Base-by-base conservation (phyloP, 2,329 filamentous ascomycete genomes). In the Penicillium rolfsii region DNA sequence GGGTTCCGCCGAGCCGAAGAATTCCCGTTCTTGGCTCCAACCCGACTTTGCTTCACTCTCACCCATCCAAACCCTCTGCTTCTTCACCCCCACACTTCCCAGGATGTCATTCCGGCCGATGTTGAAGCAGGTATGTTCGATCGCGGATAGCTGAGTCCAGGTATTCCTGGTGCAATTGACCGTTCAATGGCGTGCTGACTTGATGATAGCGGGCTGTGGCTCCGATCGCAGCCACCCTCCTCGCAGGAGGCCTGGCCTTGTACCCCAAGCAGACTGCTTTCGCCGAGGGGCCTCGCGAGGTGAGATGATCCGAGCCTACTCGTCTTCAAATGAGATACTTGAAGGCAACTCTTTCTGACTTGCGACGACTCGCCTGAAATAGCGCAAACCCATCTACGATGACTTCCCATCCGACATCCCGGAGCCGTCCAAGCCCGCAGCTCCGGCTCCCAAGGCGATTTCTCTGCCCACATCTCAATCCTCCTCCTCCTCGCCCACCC, bases 401-500 rank as follows among this genome's bases (percentile, higher is more conserved):
- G 75, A 77, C 66, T 71, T 72, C 64, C 69, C 74, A 49, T 64
- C 70, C 66, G 73, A 75, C 49, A 66, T 68, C 62, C 67, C 73
- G 41, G 68, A 70, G 64, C 61, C 65, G 54, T 59, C 68, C 54
- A 68, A 70, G 57, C 66, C 69, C 55, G 50, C 64, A 30, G 36
- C 64, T 33, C 60, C 55, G 16, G 52, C 62, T 46, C 40, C 66
- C 30, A 58, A 68, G 65, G 35, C 65, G 52, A 55, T 62, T 49
- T 58, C 67, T 41, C 60, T 62, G 50, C 64, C 61, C 1, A 52
- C 65, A 52, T 61, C 64, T 61, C 62, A 67, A 56, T 57, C 66
- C 52, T 45, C 70, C 49, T 62, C 74, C 33, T 70, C 73, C 40
- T 76, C 76, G 64, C 91, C 91, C 14, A 92, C 93, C 24, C 93